A percentile compares a stretch with the other conserved stretches of the same genome.
Evolutionary conservation across 2,329 filamentous ascomycete genomes (phyloP).

Genomic region (Colletotrichum sp.): DNA sequence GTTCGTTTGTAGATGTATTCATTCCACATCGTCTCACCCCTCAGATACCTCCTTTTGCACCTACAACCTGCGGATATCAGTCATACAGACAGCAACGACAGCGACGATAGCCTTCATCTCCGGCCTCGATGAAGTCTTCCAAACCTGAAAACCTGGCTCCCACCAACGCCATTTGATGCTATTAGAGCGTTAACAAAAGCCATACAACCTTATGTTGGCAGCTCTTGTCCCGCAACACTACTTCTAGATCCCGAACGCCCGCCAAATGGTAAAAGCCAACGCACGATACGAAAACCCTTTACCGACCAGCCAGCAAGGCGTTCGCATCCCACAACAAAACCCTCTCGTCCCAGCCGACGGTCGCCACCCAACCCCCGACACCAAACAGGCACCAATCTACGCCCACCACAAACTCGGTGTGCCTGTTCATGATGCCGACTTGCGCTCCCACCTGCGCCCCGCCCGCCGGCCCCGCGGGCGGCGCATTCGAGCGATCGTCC

Average conservation of each 20-base stretch:
- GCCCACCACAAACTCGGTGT: conserved; percentile 95
- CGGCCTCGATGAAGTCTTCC: not conserved
- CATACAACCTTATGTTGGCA: not conserved
- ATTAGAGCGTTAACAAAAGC: not conserved
- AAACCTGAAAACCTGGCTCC: not conserved
- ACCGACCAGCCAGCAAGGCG: conserved; percentile 38
- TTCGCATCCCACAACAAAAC: conserved; percentile 91
- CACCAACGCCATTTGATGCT: not conserved
- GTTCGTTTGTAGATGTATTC: not conserved
- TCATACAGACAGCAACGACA: not conserved
- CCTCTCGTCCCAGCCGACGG: conserved; percentile 91
- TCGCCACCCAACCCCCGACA: conserved; percentile 93
- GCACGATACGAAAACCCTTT: not conserved
- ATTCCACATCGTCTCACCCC: not conserved
- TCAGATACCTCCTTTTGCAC: not conserved
- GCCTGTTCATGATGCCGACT: conserved; percentile 85
- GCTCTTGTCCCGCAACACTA: not conserved
- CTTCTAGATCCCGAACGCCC: not conserved
- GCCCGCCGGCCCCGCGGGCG: conserved; percentile 37
- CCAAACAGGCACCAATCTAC: conserved; percentile 99
- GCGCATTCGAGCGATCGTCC: conserved; percentile 71
- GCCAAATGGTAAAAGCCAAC: not conserved
- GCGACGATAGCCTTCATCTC: not conserved
- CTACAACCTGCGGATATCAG: not conserved
- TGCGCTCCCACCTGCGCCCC: conserved; percentile 66